Evolutionary conservation across 139 green algal genomes (phyloP).

Genomic region (Chlorella sp.): DNA sequence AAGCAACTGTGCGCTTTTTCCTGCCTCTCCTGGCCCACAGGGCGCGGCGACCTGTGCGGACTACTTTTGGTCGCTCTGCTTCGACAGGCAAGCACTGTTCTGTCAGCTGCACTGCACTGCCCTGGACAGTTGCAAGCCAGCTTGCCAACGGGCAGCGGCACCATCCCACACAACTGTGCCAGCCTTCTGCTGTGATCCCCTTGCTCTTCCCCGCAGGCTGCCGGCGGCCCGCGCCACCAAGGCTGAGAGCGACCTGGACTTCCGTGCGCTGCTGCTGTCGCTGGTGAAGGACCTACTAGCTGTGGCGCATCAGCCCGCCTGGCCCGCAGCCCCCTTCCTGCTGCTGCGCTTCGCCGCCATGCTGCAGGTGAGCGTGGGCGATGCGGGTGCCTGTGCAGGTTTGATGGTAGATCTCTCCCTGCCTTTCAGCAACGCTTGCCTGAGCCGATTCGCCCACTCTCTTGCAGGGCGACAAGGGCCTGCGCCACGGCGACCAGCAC

Average conservation of each 20-base stretch:
- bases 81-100: constrained; percentile 47
- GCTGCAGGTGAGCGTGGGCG: constrained; percentile 25
- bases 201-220: constrained; percentile 61
- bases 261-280: constrained; percentile 61
- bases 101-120: neutral
- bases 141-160: neutral
- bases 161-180: neutral
- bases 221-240: constrained; percentile 47
- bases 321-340: constrained; percentile 73
- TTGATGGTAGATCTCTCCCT: too few relatives aligned
- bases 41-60: constrained; percentile 48
- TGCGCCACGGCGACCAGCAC: constrained; percentile 57
- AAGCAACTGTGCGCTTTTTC: too few relatives aligned
- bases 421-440: too few relatives aligned
- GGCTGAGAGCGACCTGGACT: constrained; percentile 57
- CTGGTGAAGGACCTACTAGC: constrained; percentile 75
- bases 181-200: too few relatives aligned
- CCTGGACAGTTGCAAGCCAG: neutral
- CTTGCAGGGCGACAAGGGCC: constrained; percentile 36
- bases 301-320: constrained; percentile 66
- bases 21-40: too few relatives aligned
- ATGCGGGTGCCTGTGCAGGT: too few relatives aligned
- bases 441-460: too few relatives aligned
- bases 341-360: constrained; percentile 66
- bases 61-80: constrained; percentile 59